Conservation (phyloP, 2,329 filamentous ascomycete species). For the Clonostachys rhizophaga region DNA sequence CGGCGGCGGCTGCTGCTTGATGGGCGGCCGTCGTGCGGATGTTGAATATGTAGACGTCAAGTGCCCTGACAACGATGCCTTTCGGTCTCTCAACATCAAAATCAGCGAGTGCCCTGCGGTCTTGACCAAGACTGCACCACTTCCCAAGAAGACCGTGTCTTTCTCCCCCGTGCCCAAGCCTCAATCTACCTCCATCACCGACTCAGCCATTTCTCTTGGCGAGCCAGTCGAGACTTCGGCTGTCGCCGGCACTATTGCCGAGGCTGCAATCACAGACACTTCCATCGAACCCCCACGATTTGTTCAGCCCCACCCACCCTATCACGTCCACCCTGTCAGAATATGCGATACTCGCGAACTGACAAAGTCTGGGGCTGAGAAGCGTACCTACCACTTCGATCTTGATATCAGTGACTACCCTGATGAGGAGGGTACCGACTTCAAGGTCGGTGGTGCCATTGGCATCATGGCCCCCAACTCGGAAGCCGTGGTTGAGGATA, state of each 20-base stretch:
- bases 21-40: slow-evolving; percentile 28
- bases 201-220: slow-evolving; percentile 42
- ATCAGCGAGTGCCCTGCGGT: slow-evolving; percentile 70
- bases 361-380: slow-evolving; percentile 84
- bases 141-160: slow-evolving; percentile 73
- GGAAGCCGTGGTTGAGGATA: slow-evolving; percentile 68
- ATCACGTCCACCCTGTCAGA: slow-evolving; percentile 86
- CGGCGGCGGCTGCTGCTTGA: slow-evolving; percentile 60
- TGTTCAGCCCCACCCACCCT: slow-evolving; percentile 91
- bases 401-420: slow-evolving; percentile 96
- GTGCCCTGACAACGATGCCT: slow-evolving; percentile 79
- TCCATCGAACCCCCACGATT: slow-evolving; percentile 75
- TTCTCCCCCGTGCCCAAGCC: slow-evolving; percentile 49
- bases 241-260: slow-evolving; percentile 15
- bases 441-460: slow-evolving; percentile 94
- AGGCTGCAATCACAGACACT: slow-evolving; percentile 44
- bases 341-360: slow-evolving; percentile 81
- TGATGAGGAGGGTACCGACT: slow-evolving; percentile 77
- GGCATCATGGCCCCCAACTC: slow-evolving; percentile 90
- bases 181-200: slow-evolving; percentile 33
- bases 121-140: slow-evolving; percentile 64
- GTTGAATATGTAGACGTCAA: slow-evolving; percentile 40
- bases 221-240: slow-evolving; percentile 8
- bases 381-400: slow-evolving; percentile 96
- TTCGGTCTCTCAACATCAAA: slow-evolving; percentile 71